Percentiles rank a stretch among this genome's conserved stretches.
These are phyloP conservation scores for Emericellopsis atlantica DNA, from an alignment of 2,329 filamentous ascomycete genomes.

Conservation along the genomic window DNA sequence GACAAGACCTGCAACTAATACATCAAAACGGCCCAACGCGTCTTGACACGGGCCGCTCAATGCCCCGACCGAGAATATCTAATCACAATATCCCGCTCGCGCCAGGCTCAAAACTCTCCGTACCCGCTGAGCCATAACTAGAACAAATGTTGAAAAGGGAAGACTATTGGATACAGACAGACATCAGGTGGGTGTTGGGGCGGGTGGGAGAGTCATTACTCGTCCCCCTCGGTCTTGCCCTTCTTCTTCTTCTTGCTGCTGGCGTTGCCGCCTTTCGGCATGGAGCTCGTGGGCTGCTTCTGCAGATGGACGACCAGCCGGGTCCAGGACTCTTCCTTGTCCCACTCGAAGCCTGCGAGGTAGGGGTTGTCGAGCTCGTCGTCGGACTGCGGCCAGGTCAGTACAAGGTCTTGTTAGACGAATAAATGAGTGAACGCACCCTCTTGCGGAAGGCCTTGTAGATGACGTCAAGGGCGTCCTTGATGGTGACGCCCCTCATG, in stretches of 20 bases:
- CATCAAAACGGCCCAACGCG: background rate
- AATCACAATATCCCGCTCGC: slow-evolving; percentile 29
- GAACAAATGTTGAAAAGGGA: slow-evolving; percentile 17
- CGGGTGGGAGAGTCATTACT: slow-evolving; percentile 9
- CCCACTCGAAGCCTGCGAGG: slow-evolving; percentile 93
- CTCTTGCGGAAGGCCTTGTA: slow-evolving; percentile 96
- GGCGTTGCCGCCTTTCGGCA: slow-evolving; percentile 28
- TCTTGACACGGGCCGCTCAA: slow-evolving; percentile 9
- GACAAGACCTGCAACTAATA: too few relatives aligned
- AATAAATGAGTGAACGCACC: slow-evolving; percentile 39
- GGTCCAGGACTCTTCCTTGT: slow-evolving; percentile 84
- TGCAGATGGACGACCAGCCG: slow-evolving; percentile 77
- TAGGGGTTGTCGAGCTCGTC: slow-evolving; percentile 82
- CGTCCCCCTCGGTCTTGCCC: slow-evolving; percentile 24
- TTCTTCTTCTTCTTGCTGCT: slow-evolving; percentile 64
- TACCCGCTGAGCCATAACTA: slow-evolving; percentile 3
- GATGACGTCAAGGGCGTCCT: slow-evolving; percentile 91
- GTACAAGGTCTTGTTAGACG: background rate
- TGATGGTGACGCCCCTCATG: slow-evolving; percentile 89
- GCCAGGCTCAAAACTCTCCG: slow-evolving; percentile 11
- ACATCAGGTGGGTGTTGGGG: slow-evolving; percentile 13
- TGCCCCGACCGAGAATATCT: slow-evolving; percentile 23
- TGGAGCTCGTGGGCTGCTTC: slow-evolving; percentile 47
- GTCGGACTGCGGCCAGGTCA: slow-evolving; percentile 48
- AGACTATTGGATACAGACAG: slow-evolving; percentile 27